A percentile compares a stretch with the other conserved stretches of the same genome.
These are phyloP conservation scores for Phlebiopsis gigantea DNA, from an alignment of 768 basidiomycete species.

Conservation along the genomic window DNA sequence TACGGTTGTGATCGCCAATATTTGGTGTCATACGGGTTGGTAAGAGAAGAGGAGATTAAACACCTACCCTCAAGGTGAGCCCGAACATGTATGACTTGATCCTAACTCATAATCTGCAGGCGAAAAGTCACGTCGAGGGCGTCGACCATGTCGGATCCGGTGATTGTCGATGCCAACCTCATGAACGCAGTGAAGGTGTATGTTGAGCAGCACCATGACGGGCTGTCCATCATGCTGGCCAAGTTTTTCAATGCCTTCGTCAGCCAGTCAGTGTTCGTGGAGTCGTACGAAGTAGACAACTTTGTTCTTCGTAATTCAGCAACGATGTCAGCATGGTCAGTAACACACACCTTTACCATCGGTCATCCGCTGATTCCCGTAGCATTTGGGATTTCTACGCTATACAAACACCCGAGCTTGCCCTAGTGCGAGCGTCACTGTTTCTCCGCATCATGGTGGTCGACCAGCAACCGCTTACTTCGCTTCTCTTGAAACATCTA, in stretches of 20 bases:
- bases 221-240: constrained; percentile 46
- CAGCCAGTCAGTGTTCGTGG: constrained; percentile 53
- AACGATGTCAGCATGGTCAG: constrained; percentile 57
- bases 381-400: constrained; percentile 71
- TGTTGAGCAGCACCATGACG: constrained; percentile 41
- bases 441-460: constrained; percentile 57
- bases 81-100: not conserved
- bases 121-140: constrained; percentile 41
- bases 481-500: constrained; percentile 39
- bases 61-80: constrained; percentile 55
- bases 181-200: constrained; percentile 50
- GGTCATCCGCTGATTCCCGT: not conserved
- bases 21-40: constrained; percentile 40
- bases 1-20: constrained; percentile 59
- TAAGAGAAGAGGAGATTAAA: constrained; percentile 42
- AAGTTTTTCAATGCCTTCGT: constrained; percentile 62
- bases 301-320: constrained; percentile 62
- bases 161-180: constrained; percentile 55
- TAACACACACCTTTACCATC: constrained; percentile 1
- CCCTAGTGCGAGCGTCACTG: constrained; percentile 47
- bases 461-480: constrained; percentile 56
- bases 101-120: constrained; percentile 28
- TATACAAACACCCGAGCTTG: constrained; percentile 51
- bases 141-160: constrained; percentile 44
- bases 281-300: constrained; percentile 66